phyloP scores from a whole-genome alignment of 305 asterid genomes.

The Fraxinus nigra region DNA sequence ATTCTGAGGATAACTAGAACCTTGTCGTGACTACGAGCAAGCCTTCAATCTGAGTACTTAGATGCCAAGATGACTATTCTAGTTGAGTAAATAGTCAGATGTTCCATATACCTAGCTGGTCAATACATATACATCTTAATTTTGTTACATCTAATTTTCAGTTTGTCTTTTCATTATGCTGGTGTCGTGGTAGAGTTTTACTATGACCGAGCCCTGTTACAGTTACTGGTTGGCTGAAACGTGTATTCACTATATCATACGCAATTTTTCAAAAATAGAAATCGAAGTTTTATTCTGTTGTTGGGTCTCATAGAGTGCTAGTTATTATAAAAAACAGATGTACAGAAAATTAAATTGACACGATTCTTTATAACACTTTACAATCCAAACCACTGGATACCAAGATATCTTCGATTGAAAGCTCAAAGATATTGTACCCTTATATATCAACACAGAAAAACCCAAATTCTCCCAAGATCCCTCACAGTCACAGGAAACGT shows the following conservation, averaged over 20 bases:
- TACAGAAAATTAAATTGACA: neutral
- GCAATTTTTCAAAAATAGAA: neutral
- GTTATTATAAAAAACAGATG: no score
- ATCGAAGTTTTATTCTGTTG: neutral
- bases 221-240: neutral
- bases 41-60: neutral
- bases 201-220: neutral
- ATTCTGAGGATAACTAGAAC: slow-evolving; percentile 15
- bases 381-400: no score
- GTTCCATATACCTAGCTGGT: slow-evolving; percentile 23
- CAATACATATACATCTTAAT: slow-evolving; percentile 4
- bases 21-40: neutral
- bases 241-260: neutral
- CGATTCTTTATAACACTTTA: no score
- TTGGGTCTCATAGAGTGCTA: slow-evolving; percentile 6
- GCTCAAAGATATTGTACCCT: no score
- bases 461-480: no score
- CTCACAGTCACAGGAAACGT: no score
- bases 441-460: no score
- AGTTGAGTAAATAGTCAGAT: slow-evolving; percentile 18
- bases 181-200: neutral
- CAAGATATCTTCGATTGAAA: no score
- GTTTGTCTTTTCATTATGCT: neutral
- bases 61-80: neutral
- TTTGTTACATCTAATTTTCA: neutral